Conservation (phyloP, 352 stramenopile species). For the Plasmopara halstedii region DNA sequence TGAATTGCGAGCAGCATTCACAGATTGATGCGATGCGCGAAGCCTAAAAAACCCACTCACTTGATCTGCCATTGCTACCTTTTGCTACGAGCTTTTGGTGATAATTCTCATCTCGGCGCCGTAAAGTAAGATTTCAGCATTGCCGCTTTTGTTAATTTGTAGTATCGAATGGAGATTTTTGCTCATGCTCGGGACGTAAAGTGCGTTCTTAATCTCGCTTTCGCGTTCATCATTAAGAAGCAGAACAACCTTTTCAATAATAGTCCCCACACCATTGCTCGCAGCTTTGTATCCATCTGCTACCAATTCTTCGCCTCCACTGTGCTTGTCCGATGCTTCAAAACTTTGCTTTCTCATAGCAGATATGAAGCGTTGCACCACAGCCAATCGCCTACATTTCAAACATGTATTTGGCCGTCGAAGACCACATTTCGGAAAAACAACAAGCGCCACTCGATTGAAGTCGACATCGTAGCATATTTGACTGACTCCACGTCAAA, state of each 20-base stretch:
- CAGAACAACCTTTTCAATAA: background rate
- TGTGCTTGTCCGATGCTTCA: background rate
- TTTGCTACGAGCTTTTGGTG: background rate
- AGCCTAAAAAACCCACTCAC: conserved; percentile 1
- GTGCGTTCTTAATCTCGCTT: background rate
- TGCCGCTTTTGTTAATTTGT: background rate
- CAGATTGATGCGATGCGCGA: background rate
- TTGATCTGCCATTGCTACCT: background rate
- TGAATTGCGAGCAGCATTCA: background rate
- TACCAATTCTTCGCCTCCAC: background rate
- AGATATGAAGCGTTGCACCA: background rate
- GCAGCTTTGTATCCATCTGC: background rate
- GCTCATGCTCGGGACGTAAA: background rate
- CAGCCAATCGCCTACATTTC: background rate
- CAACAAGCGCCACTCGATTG: background rate
- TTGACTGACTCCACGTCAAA: background rate
- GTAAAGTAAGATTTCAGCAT: background rate
- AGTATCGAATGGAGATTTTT: background rate
- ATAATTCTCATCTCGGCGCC: background rate
- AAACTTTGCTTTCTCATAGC: background rate
- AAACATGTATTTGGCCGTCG: background rate
- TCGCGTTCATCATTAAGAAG: background rate
- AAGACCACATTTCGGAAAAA: background rate
- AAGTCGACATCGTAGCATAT: background rate
- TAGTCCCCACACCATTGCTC: background rate